Evolutionary conservation across 2,329 filamentous ascomycete genomes (phyloP), one percentile per base, ranked within the genome.

Genomic region (Neonectria faginata): DNA sequence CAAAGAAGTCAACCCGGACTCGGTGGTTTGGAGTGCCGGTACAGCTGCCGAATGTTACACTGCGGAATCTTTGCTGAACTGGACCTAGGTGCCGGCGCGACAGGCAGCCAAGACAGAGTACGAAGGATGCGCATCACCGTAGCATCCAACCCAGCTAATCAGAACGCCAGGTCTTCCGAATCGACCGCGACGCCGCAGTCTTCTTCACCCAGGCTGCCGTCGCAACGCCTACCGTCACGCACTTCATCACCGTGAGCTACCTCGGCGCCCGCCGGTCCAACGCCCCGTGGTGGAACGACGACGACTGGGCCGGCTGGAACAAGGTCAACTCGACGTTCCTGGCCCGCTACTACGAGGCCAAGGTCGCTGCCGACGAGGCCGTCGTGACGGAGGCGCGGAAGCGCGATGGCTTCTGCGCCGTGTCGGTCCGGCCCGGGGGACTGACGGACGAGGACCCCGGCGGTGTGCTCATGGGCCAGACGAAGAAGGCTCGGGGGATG

Each of bases 1-100:
- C 31, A 81, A 86, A 57, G 79, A 82, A 70, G 84, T 87, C 20
- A 82, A 83, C 75, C 79, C 85, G 1, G 87, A 91, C 75, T 90
- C 88, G 75, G 84, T 91, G 11, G 83, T 91, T 62, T 91, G 86
- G 85, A 85, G 83, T 70, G 89, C 89, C 27, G 89, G 67, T 68
- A 63, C 53, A 45, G 53, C 52, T 22, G 18, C 41, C 3, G 14
- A 25, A 29, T 29, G 3, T 16, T 10, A 8, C 20, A n/a, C 9
- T 29, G 1, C 39, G 20, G 12, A 27, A 22, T 16, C 5, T 8
- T 18, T 31, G 27, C 51, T 72, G 55, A 65, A 9, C 41, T 57
- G 53, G 20, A 16, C 27, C 47, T 18, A 73, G 71, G 71, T 31
- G 68, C 71, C 25, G 71, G 57, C 6, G 65, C 66, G 16, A 58